Percentiles rank a stretch among this genome's conserved stretches.
phyloP scores from a whole-genome alignment of 257 asterid species.

The Ilex aquifolium region DNA sequence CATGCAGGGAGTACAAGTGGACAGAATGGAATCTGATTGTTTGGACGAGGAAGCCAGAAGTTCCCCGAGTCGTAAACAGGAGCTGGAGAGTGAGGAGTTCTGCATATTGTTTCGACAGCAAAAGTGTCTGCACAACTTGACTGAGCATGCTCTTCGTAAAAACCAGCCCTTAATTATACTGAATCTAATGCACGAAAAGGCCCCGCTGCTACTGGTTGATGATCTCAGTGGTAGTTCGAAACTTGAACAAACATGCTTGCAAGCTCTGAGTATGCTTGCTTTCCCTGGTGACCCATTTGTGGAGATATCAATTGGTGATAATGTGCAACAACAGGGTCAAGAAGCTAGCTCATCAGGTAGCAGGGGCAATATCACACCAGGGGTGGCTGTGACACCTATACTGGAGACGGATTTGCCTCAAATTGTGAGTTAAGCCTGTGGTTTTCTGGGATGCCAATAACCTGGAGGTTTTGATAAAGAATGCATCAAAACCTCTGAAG shows the following conservation, averaged over 20 bases:
- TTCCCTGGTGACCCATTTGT: constrained; percentile 38
- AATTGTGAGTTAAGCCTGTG: constrained; percentile 46
- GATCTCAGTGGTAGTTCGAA: constrained; percentile 47
- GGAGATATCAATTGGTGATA: constrained; percentile 33
- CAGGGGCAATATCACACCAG: constrained; percentile 29
- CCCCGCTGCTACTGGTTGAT: constrained; percentile 42
- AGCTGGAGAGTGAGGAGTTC: constrained; percentile 39
- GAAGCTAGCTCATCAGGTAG: constrained; percentile 37
- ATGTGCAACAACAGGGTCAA: constrained; percentile 27
- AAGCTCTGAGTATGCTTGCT: constrained; percentile 57
- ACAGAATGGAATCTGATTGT: constrained; percentile 38
- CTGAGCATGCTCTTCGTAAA: constrained; percentile 80
- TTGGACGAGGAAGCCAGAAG: constrained; percentile 33
- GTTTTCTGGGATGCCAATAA: neutral
- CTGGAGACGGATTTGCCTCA: constrained; percentile 62
- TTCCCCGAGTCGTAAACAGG: constrained; percentile 32
- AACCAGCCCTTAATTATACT: constrained; percentile 67
- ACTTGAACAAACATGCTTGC: constrained; percentile 62
- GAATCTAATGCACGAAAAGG: constrained; percentile 76
- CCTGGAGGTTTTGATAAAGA: neutral
- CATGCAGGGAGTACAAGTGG: constrained; percentile 66
- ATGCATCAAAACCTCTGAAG: neutral
- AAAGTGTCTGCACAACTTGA: constrained; percentile 56
- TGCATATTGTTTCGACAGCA: constrained; percentile 45
- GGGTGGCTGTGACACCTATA: constrained; percentile 33